Evolutionary conservation across 1,284 basidiomycete species (phyloP), one percentile per base, ranked within the genome.

Genomic region (Rhizopogon hawkerae): DNA sequence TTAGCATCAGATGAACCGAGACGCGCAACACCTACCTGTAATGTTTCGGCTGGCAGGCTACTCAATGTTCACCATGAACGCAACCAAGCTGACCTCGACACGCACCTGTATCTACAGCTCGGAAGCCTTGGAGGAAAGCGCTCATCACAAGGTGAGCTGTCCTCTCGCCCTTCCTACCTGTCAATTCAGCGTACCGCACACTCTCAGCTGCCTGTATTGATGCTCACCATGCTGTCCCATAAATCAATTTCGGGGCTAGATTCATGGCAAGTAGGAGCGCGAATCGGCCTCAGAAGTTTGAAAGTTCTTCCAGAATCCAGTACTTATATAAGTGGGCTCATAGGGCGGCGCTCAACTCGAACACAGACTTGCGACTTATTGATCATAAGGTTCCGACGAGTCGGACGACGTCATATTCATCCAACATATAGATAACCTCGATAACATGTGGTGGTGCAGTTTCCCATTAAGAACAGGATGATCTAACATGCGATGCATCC

Each of bases 21-120:
- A 18, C 6, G 24, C 31, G 21, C 26, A 45, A 14, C 1, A 10
- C 66, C 47, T 56, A 83, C 85, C 78, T 75, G 57, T 89, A 89
- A 60, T 88, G 85, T 62, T 87, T 83, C 5, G 74, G 77, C 58
- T 91, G 89, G 56, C 85, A 85, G 16, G 89, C 88, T 73, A 65
- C 63, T n/a, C 10, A 13, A 44, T 18, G 38, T 42, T 50, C 38
- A 44, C 53, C 55, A 34, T 18, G 16, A 23, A 37, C 9, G 2
- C 37, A 21, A 33, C 9, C 34, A 49, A 45, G 3, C 47, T 43
- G 41, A 47, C 1, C 21, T 48, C 21, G 49, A n/a, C 45, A 55
- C 75, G 47, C 54, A 81, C 84, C 79, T 60, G 88, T 90, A 59
- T 92, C 89, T 37, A 91, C 79, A 1, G 83, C 87, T 43, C 81